phyloP scores from a whole-genome alignment of 2,329 filamentous ascomycete species.

The Fusarium hostae region DNA sequence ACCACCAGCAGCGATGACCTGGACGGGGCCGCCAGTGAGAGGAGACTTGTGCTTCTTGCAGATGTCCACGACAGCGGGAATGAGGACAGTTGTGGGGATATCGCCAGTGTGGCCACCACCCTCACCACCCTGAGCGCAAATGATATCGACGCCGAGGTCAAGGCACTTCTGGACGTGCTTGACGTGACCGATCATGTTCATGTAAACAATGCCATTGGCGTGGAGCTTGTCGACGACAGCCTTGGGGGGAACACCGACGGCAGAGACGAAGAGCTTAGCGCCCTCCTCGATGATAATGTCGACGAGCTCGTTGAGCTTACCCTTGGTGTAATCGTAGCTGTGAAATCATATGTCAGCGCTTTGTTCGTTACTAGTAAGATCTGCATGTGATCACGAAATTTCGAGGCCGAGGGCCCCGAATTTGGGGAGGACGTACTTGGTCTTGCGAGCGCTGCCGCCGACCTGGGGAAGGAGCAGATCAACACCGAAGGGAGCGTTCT shows the following conservation, averaged over 20 bases:
- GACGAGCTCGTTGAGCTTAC: conserved; percentile 90
- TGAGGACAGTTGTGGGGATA: conserved; percentile 90
- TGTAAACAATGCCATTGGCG: conserved; percentile 88
- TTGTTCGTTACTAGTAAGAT: not conserved
- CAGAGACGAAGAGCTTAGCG: conserved; percentile 93
- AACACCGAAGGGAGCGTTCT: conserved; percentile 95
- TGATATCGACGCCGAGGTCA: conserved; percentile 91
- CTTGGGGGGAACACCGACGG: conserved; percentile 92
- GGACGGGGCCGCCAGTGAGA: conserved; percentile 86
- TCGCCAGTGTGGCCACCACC: conserved; percentile 97
- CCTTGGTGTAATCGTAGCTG: conserved; percentile 99
- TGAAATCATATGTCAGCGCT: conserved; percentile 21
- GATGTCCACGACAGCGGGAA: conserved; percentile 88
- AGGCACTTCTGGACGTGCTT: conserved; percentile 99
- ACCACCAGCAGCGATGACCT: conserved; percentile 93
- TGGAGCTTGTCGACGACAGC: conserved; percentile 90
- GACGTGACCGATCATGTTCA: conserved; percentile 99
- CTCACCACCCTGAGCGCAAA: conserved; percentile 98
- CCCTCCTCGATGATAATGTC: conserved; percentile 93
- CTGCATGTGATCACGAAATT: conserved; percentile 39
- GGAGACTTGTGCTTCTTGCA: conserved; percentile 85
- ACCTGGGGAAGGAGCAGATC: conserved; percentile 95
- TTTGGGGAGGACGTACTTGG: conserved; percentile 68
- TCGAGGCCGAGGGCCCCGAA: not conserved
- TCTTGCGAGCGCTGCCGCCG: conserved; percentile 92